Percentiles rank a stretch among this genome's conserved stretches.
These are phyloP conservation scores for Epichloe hybrida DNA, from an alignment of 2,329 filamentous ascomycete genomes.

Conservation along the genomic window DNA sequence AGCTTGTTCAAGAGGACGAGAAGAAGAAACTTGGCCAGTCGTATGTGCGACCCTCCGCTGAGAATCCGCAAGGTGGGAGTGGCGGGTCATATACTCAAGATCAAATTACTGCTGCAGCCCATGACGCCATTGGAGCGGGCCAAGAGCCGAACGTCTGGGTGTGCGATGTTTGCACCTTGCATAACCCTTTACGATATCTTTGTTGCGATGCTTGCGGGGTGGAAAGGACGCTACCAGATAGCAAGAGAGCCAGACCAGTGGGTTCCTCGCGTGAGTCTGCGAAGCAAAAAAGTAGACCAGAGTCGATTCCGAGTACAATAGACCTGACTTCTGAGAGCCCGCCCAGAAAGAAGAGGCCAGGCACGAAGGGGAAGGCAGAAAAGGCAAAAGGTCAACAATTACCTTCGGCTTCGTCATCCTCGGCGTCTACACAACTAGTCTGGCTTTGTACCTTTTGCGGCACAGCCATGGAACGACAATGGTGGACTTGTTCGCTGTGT, in stretches of 20 bases:
- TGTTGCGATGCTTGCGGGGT: conserved; percentile 44
- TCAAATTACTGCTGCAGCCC: background rate
- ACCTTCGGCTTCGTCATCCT: conserved; percentile 6
- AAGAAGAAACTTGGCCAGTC: conserved; percentile 38
- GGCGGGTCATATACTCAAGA: conserved; percentile 19
- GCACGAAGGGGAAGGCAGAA: conserved; percentile 1
- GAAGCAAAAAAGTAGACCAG: conserved; percentile 8
- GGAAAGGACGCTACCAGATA: conserved; percentile 18
- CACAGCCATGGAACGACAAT: conserved; percentile 36
- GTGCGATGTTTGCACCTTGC: conserved; percentile 42
- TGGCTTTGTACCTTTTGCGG: conserved; percentile 43
- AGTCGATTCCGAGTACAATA: conserved; percentile 12
- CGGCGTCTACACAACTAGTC: conserved; percentile 14
- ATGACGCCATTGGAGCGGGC: background rate
- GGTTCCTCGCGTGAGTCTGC: background rate
- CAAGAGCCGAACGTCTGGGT: conserved; percentile 28
- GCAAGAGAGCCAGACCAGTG: conserved; percentile 7
- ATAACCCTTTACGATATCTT: conserved; percentile 36
- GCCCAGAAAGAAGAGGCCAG: conserved; percentile 10
- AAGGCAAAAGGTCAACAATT: conserved; percentile 2
- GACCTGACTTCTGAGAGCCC: conserved; percentile 22
- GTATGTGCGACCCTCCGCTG: conserved; percentile 34
- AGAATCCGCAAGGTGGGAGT: conserved; percentile 6
- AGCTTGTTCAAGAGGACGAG: conserved; percentile 69
- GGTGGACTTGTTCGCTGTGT: conserved; percentile 44